Conservation (phyloP, 176 grass and related monocot species). For the Puya raimondii region DNA sequence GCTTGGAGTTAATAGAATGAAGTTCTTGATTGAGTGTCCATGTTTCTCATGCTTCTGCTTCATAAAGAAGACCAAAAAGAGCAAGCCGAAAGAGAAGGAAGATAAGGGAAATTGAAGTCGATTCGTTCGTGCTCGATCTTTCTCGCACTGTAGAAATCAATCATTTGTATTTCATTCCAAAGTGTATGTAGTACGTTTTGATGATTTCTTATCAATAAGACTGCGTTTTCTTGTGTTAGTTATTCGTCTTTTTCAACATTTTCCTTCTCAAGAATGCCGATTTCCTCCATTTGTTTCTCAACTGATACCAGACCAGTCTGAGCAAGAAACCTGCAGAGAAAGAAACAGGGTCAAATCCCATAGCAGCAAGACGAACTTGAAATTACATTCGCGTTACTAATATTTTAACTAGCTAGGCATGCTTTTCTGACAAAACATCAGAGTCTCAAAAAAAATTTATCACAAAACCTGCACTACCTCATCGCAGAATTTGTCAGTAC, state of each 20-base stretch:
- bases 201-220: constrained; percentile 24
- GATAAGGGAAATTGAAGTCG: neutral
- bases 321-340: constrained; percentile 63
- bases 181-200: neutral
- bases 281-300: constrained; percentile 90
- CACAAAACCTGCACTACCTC: too few species aligned
- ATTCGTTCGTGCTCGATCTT: neutral
- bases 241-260: constrained; percentile 34
- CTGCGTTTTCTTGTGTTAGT: constrained; percentile 13
- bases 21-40: constrained; percentile 25
- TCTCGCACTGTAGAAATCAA: neutral
- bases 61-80: constrained; percentile 20
- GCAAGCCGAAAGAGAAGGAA: constrained; percentile 7
- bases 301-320: constrained; percentile 76
- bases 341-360: neutral
- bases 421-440: too few species aligned
- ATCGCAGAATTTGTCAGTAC: too few species aligned
- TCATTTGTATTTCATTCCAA: neutral
- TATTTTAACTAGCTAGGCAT: too few species aligned
- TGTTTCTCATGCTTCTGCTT: constrained; percentile 35
- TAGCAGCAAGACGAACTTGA: neutral
- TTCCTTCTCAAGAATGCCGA: constrained; percentile 56
- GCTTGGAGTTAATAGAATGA: constrained; percentile 8
- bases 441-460: too few species aligned
- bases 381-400: neutral